These are phyloP conservation scores for Neurospora sp. DNA, from an alignment of 495 filamentous ascomycete species.

Conservation along the genomic window DNA sequence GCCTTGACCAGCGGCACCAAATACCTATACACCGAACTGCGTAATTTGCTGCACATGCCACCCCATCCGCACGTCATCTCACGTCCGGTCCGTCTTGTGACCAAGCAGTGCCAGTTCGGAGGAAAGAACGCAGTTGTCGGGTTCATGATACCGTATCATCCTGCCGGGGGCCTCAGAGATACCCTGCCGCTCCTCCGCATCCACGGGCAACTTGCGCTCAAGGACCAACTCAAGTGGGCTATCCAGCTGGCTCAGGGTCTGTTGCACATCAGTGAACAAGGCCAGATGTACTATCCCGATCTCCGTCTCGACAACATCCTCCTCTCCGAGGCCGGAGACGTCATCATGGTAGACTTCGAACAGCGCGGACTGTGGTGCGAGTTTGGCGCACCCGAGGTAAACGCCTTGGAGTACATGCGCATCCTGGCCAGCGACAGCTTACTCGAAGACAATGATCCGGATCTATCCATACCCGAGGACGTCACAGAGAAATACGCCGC, in stretches of 20 bases:
- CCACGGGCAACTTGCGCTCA: constrained; percentile 22
- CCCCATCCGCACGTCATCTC: constrained; percentile 33
- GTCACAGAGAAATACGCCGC: constrained; percentile 21
- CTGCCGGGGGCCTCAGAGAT: constrained; percentile 32
- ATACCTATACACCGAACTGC: constrained; percentile 38
- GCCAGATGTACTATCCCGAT: constrained; percentile 37
- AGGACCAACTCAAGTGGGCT: constrained; percentile 34
- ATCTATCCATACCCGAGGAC: constrained; percentile 18
- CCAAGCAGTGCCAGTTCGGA: constrained; percentile 35
- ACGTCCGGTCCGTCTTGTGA: constrained; percentile 33
- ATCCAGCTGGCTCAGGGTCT: constrained; percentile 33
- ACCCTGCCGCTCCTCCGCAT: constrained; percentile 30
- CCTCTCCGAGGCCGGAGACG: constrained; percentile 24
- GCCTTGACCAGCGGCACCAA: constrained; percentile 38
- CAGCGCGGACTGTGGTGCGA: constrained; percentile 43
- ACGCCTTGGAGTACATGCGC: constrained; percentile 36
- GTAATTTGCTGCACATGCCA: constrained; percentile 31
- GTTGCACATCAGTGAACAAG: constrained; percentile 24
- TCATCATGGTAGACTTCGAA: constrained; percentile 43
- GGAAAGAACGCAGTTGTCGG: constrained; percentile 35
- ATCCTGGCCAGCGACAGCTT: constrained; percentile 22
- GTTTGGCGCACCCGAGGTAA: constrained; percentile 40
- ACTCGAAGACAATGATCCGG: constrained; percentile 3
- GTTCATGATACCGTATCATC: constrained; percentile 34
- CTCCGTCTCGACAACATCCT: constrained; percentile 41